phyloP scores from a whole-genome alignment of 2,329 filamentous ascomycete species.

The Byssothecium circinans region DNA sequence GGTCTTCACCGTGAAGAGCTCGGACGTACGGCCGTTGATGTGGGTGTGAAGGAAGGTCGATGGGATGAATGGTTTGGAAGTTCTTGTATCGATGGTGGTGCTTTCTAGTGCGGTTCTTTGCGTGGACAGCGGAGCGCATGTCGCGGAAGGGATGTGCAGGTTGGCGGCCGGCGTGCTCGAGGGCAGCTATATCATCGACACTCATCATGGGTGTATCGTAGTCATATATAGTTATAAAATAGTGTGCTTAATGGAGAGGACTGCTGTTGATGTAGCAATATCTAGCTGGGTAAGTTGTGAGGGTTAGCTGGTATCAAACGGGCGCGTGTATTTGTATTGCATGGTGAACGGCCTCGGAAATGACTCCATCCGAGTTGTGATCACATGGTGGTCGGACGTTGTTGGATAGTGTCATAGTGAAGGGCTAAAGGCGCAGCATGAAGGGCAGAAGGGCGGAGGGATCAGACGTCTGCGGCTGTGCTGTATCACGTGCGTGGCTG shows the following conservation, averaged over 20 bases:
- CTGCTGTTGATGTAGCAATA: neutral
- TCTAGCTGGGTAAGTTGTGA: neutral
- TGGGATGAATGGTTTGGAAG: conserved; percentile 1
- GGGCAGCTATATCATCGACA: neutral
- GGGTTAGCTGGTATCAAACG: neutral
- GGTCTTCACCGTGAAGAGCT: neutral
- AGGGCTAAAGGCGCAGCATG: neutral
- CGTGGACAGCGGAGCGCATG: conserved; percentile 7
- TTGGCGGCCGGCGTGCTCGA: neutral
- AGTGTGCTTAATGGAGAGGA: neutral
- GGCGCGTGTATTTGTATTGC: neutral
- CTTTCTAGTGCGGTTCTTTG: neutral
- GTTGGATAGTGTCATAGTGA: no score
- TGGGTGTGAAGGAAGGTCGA: conserved; percentile 2
- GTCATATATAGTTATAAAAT: neutral
- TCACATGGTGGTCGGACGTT: neutral
- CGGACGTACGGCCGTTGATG: neutral
- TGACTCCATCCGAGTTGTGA: neutral
- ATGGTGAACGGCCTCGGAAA: no score
- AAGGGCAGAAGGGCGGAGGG: neutral
- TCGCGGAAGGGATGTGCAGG: conserved; percentile 1
- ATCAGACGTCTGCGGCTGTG: no score
- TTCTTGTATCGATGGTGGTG: conserved; percentile 5
- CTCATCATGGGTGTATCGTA: no score
- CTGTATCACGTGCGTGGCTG: no score